Evolutionary conservation across 2,329 filamentous ascomycete species (phyloP).

Genomic region (Drechslera avenae): DNA sequence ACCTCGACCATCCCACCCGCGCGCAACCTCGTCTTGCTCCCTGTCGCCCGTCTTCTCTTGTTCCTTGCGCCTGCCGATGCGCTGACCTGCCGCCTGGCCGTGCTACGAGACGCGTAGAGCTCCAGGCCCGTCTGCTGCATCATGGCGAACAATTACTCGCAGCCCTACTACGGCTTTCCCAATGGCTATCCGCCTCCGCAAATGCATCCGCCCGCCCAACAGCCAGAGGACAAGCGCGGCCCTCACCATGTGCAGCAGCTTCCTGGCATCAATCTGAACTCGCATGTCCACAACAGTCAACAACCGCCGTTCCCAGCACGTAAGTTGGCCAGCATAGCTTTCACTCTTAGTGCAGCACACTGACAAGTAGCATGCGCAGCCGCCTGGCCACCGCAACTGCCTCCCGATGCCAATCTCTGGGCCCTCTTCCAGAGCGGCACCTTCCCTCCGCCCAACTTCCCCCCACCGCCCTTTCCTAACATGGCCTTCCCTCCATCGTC

Average conservation of each 20-base stretch:
- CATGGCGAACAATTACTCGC: constrained; percentile 42
- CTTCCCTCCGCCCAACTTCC: constrained; percentile 34
- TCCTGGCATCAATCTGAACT: constrained; percentile 31
- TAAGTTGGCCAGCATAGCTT: constrained; percentile 2
- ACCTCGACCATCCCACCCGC: background rate
- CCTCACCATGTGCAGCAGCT: constrained; percentile 18
- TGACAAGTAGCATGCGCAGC: constrained; percentile 14
- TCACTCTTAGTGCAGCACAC: background rate
- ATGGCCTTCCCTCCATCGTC: constrained; percentile 31
- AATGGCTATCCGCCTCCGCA: constrained; percentile 27
- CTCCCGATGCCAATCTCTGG: constrained; percentile 40
- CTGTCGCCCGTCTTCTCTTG: background rate
- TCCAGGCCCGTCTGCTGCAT: constrained; percentile 8
- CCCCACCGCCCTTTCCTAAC: constrained; percentile 17
- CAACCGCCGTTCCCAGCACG: constrained; percentile 26
- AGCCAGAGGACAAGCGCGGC: constrained; percentile 11
- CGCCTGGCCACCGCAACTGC: constrained; percentile 30
- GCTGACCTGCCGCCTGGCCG: constrained; percentile 18
- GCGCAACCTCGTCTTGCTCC: background rate
- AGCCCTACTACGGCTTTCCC: constrained; percentile 32
- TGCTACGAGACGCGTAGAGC: constrained; percentile 23
- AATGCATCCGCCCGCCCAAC: constrained; percentile 12
- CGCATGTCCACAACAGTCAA: constrained; percentile 32
- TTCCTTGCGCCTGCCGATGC: constrained; percentile 15
- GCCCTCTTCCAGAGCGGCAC: constrained; percentile 35